Evolutionary conservation across 2,329 filamentous ascomycete genomes (phyloP), one percentile per base, ranked within the genome.

Genomic region (Alternaria tenuissima): DNA sequence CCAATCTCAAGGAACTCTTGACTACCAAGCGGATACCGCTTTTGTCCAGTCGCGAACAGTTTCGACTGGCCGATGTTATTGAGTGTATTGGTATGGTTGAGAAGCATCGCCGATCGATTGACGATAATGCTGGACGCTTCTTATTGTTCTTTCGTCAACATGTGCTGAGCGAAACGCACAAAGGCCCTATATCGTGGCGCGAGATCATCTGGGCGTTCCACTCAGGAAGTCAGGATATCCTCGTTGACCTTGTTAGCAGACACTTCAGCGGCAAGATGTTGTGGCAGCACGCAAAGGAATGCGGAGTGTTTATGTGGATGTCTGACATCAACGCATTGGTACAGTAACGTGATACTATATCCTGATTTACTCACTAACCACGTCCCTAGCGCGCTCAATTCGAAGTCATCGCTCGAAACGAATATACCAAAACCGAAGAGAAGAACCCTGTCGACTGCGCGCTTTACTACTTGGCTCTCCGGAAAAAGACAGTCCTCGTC

Each of bases 221-320:
- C 73, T 94, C 91, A 42, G 87, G 83, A 11, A 92, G 93, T 61
- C 95, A 99, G 78, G 94, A 98, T 74, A 94, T 98, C 39, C 82
- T 98, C 18, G 83, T 91, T 1, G 92, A 97, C 75, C 89, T 97
- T 69, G 90, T 97, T 9, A 88, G 89, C 11, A 84, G 87, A 20
- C 92, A 96, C 70, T 93, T 91, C 68, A 90, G 93, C 64, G 90
- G 90, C 1, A 89, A 87, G 60, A 85, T 98, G 81, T 81, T 90
- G 7, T 99, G 95, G 95, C 87, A 91, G 64, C 86, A 94, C 69
- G 95, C 94, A 1, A 86, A 91, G 47, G 91, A 96, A 74, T 92
- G 91, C 66, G 95, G 95, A 11, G 85, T 98, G 56, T 97, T 97
- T 74, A 94, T 97, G 89, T 99, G 95, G 94, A 84, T 99, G 64